Evolutionary conservation across 2,329 filamentous ascomycete genomes (phyloP).

Genomic region (Elsinoe ampelina): DNA sequence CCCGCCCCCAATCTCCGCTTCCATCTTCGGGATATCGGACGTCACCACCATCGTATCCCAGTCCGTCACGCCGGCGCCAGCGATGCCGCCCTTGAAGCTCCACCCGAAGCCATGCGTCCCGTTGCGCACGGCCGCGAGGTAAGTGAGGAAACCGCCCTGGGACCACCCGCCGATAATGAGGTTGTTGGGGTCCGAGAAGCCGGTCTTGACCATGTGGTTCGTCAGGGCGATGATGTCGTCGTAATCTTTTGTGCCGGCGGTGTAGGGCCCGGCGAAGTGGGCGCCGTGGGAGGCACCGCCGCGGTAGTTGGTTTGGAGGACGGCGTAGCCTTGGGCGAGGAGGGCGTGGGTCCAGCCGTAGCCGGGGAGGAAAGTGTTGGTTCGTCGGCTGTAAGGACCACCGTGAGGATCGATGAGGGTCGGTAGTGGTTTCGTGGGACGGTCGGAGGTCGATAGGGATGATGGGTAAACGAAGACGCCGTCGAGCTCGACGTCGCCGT

Average conservation of each 20-base stretch:
- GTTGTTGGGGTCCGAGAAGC: slow-evolving; percentile 25
- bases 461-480: slow-evolving; percentile 23
- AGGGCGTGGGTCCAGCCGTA: slow-evolving; percentile 27
- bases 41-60: slow-evolving; percentile 30
- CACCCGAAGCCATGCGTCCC: slow-evolving; percentile 27
- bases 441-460: background rate
- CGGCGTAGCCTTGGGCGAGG: slow-evolving; percentile 29
- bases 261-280: slow-evolving; percentile 25
- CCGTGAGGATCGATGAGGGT: slow-evolving; percentile 32
- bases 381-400: slow-evolving; percentile 27
- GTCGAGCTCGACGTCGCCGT: slow-evolving; percentile 25
- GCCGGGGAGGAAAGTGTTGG: slow-evolving; percentile 24
- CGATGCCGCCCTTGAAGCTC: slow-evolving; percentile 30
- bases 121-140: slow-evolving; percentile 31
- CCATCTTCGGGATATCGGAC: slow-evolving; percentile 23
- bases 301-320: slow-evolving; percentile 34
- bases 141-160: slow-evolving; percentile 33
- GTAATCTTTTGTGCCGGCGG: slow-evolving; percentile 30
- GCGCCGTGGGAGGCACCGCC: slow-evolving; percentile 29
- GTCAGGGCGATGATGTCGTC: slow-evolving; percentile 30
- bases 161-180: slow-evolving; percentile 32
- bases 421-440: slow-evolving; percentile 20
- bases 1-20: slow-evolving; percentile 21
- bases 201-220: slow-evolving; percentile 26
- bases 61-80: slow-evolving; percentile 31